Conservation (phyloP, 495 filamentous ascomycete species). For the Aspergillus biplanus region DNA sequence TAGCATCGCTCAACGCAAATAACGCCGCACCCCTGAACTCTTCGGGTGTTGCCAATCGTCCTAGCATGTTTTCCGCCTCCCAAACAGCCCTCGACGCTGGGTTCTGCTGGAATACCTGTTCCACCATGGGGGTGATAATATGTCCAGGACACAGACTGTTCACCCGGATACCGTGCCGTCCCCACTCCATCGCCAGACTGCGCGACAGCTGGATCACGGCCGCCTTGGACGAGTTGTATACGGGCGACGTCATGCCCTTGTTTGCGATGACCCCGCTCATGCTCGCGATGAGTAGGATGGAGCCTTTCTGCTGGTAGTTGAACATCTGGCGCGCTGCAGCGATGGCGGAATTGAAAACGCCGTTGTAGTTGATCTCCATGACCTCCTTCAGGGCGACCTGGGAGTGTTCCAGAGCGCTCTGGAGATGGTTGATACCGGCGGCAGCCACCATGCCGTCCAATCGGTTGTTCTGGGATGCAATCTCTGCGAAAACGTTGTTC, state of each 20-base stretch:
- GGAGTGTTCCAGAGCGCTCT: conserved; percentile 68
- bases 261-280: conserved; percentile 86
- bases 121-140: conserved; percentile 74
- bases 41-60: conserved; percentile 61
- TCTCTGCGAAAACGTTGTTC: conserved; percentile 54
- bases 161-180: conserved; percentile 65
- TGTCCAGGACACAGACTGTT: conserved; percentile 72
- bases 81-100: conserved; percentile 62
- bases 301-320: conserved; percentile 59
- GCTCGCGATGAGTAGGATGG: conserved; percentile 72
- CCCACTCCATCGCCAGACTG: conserved; percentile 75
- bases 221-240: conserved; percentile 73
- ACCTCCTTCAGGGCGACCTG: conserved; percentile 66
- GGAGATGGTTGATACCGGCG: conserved; percentile 78
- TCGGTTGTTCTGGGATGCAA: conserved; percentile 56
- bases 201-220: conserved; percentile 67
- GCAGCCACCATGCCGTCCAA: conserved; percentile 83
- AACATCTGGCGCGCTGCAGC: conserved; percentile 79
- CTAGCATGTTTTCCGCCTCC: conserved; percentile 72
- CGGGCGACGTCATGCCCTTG: conserved; percentile 65
- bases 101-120: conserved; percentile 66
- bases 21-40: conserved; percentile 69
- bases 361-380: conserved; percentile 74
- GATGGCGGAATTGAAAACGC: conserved; percentile 77
- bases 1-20: conserved; percentile 65